Percentiles rank a stretch among this genome's conserved stretches.
These are phyloP conservation scores for Pilobolus umbonatus DNA, from an alignment of 192 early-diverging fungal genomes.

Conservation along the genomic window DNA sequence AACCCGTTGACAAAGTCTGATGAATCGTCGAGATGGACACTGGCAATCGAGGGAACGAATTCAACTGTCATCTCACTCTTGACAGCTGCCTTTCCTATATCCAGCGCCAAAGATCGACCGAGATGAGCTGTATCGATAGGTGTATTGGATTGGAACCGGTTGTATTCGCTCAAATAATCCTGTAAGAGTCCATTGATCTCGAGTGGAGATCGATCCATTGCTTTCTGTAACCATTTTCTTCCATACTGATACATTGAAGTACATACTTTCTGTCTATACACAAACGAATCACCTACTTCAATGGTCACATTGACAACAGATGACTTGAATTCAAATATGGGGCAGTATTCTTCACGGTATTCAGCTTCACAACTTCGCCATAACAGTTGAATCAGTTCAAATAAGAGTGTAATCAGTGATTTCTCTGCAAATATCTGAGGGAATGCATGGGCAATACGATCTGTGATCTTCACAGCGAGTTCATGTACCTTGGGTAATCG, in stretches of 20 bases:
- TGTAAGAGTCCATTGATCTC: constrained; percentile 68
- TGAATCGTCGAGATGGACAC: constrained; percentile 41
- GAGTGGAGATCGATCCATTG: constrained; percentile 60
- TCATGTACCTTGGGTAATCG: constrained; percentile 65
- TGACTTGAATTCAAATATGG: constrained; percentile 66
- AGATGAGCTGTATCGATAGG: constrained; percentile 52
- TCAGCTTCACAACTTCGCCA: constrained; percentile 76
- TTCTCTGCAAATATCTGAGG: constrained; percentile 81
- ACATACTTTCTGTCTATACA: constrained; percentile 66
- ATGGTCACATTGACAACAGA: constrained; percentile 56
- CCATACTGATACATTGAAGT: constrained; percentile 55
- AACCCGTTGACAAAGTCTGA: constrained; percentile 53
- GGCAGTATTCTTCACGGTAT: constrained; percentile 69
- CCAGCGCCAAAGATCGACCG: constrained; percentile 67
- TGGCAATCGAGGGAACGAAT: constrained; percentile 33
- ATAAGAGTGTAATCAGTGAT: constrained; percentile 56
- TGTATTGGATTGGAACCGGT: constrained; percentile 47
- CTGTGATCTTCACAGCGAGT: constrained; percentile 55
- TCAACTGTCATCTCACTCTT: constrained; percentile 12
- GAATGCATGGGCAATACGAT: constrained; percentile 53
- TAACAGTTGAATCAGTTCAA: constrained; percentile 78
- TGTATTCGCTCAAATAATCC: constrained; percentile 61
- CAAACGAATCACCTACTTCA: constrained; percentile 66
- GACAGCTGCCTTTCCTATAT: constrained; percentile 43
- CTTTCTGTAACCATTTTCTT: constrained; percentile 63